Base-by-base conservation (phyloP, 441 rosid species). In the Erodium texanum region DNA sequence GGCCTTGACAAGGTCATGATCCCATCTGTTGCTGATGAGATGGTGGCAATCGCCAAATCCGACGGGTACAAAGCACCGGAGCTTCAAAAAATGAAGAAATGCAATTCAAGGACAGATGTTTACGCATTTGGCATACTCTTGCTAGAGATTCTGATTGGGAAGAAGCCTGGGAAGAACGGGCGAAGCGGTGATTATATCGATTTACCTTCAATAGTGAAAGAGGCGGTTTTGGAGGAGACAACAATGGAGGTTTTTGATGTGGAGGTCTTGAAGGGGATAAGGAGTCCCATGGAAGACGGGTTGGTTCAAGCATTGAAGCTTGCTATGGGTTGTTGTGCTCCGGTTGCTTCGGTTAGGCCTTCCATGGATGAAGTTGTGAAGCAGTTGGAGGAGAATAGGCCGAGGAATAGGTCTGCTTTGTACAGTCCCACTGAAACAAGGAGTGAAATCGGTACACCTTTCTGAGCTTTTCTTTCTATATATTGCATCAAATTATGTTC, bases 241-340 rank as follows among this genome's bases (percentile, higher is more conserved):
- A 83, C 99, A 0, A 84, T 89, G 97, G 97, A 89, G 70, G 95
- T 93, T 69, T 93, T 93, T 0, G 96, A 93, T 20, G 71, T 87
- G 71, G 99, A 93, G 79, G 78, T 88, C 11, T 20, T 91, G 81
- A 93, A 85, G 77, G 97, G 97, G 38, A 76, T 91, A 34, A 87
- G 88, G 77, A 93, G 86, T 56, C 96, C 97, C 5, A 91, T 91
- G 97, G 99, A 94, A 78, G 99, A 91, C 68, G 97, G 99, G 15
- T 73, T 94, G 59, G 90, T 89, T 74, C 99, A 89, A 80, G 96
- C 96, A 32, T 69, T 94, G 86, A 94, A 94, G 78, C 86, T 94
- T 4, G 97, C 97, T 2, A 94, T 94, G 99, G 99, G 99, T 19
- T 94, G 99, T 32, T 94, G 97, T 62, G 96, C 99, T 5, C 97